These are phyloP conservation scores for Mortierella alpina DNA, from an alignment of 192 early-diverging fungal species.

Conservation along the genomic window DNA sequence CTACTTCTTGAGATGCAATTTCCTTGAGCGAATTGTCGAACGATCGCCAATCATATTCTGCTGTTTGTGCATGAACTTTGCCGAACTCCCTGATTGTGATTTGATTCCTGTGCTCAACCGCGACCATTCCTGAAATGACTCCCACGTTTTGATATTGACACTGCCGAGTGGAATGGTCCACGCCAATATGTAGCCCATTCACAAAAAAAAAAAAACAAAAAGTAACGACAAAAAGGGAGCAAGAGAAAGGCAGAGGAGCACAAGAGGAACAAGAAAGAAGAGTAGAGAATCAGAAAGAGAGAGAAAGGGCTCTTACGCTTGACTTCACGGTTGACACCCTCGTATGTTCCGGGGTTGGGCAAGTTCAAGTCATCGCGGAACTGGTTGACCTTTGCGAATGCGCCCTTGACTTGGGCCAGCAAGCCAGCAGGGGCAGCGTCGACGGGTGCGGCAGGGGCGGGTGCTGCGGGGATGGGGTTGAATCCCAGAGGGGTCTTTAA, in stretches of 20 bases:
- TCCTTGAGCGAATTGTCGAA: too few relatives aligned
- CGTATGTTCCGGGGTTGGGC: constrained; percentile 83
- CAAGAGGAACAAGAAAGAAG: neutral
- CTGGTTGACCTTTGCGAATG: constrained; percentile 40
- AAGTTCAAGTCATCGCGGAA: constrained; percentile 65
- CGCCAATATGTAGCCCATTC: too few relatives aligned
- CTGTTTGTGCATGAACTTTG: too few relatives aligned
- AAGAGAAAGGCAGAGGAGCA: neutral
- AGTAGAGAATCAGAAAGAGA: neutral
- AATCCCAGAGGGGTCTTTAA: constrained; percentile 50
- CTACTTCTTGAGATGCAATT: too few relatives aligned
- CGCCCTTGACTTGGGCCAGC: constrained; percentile 42
- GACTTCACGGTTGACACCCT: constrained; percentile 84
- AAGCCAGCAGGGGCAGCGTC: constrained; percentile 32
- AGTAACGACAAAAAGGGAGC: too few relatives aligned
- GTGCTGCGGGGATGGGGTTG: constrained; percentile 32
- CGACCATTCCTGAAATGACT: too few relatives aligned
- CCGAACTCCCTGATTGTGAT: too few relatives aligned
- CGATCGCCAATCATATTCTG: too few relatives aligned
- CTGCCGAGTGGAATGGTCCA: too few relatives aligned
- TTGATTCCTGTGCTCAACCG: too few relatives aligned
- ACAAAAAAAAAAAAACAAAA: too few relatives aligned
- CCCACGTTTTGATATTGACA: too few relatives aligned
- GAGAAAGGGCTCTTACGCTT: constrained; percentile 65
- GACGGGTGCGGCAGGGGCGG: constrained; percentile 5